A percentile compares a stretch with the other conserved stretches of the same genome.
phyloP scores from a whole-genome alignment of 441 rosid genomes.

The Populus hybrid region DNA sequence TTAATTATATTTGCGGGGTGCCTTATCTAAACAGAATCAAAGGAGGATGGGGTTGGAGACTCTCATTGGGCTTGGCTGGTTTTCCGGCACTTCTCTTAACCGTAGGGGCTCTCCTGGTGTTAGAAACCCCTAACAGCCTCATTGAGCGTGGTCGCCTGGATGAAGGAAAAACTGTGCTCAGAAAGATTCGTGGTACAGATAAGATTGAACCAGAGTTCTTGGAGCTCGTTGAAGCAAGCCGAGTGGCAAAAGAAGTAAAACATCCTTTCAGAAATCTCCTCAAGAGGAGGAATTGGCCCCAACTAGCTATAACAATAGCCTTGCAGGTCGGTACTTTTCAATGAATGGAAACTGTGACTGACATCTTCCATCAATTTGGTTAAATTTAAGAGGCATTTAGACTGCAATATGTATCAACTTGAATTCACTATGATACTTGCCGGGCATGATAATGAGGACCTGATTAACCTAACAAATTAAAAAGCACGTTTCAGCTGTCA shows the following conservation, averaged over 20 bases:
- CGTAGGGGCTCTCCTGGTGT: slow-evolving; percentile 64
- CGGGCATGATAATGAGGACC: not conserved
- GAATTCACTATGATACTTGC: not conserved
- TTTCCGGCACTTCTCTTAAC: slow-evolving; percentile 83
- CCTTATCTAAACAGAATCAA: slow-evolving; percentile 42
- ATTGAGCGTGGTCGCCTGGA: slow-evolving; percentile 82
- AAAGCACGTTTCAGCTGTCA: not conserved
- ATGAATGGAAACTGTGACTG: not conserved
- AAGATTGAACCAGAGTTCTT: slow-evolving; percentile 75
- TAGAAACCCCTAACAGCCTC: slow-evolving; percentile 88
- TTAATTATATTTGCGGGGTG: not conserved
- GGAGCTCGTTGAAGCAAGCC: slow-evolving; percentile 89
- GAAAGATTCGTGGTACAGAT: slow-evolving; percentile 72
- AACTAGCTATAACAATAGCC: slow-evolving; percentile 71
- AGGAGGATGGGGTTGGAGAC: slow-evolving; percentile 91
- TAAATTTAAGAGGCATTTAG: not conserved
- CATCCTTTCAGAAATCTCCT: slow-evolving; percentile 86
- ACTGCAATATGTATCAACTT: not conserved
- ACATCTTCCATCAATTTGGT: not conserved
- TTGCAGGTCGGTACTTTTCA: slow-evolving; percentile 54
- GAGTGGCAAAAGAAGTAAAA: slow-evolving; percentile 71
- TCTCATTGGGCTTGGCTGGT: slow-evolving; percentile 83
- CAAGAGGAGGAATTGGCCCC: slow-evolving; percentile 73
- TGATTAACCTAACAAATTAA: not conserved
- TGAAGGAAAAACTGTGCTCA: slow-evolving; percentile 78